Percentiles rank a stretch among this genome's conserved stretches.
phyloP scores from a whole-genome alignment of 495 filamentous ascomycete genomes.

The Neurospora sp. region DNA sequence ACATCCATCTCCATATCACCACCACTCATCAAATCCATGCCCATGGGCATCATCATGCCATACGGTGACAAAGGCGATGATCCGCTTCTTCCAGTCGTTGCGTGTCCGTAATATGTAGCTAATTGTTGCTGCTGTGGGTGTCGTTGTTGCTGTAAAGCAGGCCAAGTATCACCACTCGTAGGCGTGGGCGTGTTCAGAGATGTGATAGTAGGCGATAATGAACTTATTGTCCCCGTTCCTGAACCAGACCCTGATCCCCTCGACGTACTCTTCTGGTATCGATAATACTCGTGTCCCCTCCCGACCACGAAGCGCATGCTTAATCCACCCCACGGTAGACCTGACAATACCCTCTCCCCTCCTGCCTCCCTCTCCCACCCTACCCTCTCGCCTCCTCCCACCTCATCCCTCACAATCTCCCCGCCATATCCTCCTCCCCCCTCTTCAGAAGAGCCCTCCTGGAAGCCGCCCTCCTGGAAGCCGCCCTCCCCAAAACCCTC shows the following conservation, averaged over 20 bases:
- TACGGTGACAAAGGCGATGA: background rate
- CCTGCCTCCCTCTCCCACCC: too few species aligned
- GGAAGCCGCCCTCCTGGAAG: background rate
- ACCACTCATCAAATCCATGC: background rate
- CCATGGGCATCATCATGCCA: background rate
- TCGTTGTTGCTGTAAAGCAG: background rate
- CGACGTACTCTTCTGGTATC: background rate
- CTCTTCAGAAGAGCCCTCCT: too few species aligned
- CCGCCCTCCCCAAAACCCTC: background rate
- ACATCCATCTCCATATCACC: background rate
- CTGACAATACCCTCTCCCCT: constrained; percentile 27
- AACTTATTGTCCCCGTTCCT: background rate
- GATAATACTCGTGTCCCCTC: constrained; percentile 30
- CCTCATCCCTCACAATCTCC: too few species aligned
- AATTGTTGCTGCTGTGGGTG: background rate
- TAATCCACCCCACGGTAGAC: constrained; percentile 54
- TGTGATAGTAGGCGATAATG: background rate
- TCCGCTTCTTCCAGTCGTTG: background rate
- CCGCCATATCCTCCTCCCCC: too few species aligned
- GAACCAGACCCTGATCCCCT: background rate
- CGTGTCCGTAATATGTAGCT: background rate
- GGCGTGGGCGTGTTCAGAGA: background rate
- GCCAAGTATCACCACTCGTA: background rate
- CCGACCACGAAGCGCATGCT: constrained; percentile 45
- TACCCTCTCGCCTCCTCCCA: too few species aligned